phyloP scores from a whole-genome alignment of 768 basidiomycete species.

The Kwoniella europaea region DNA sequence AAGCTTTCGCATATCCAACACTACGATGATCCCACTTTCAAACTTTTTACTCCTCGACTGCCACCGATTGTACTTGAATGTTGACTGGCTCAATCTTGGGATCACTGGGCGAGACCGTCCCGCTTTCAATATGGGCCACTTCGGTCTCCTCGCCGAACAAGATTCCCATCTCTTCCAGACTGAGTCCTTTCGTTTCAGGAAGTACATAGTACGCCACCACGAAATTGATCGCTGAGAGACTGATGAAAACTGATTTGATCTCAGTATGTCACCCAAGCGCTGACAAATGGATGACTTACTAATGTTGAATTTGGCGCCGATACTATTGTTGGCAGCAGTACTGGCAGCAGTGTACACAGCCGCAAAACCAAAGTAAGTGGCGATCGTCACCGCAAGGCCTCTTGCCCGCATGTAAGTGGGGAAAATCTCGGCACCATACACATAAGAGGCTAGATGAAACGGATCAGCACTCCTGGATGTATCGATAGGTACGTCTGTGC shows the following conservation, averaged over 20 bases:
- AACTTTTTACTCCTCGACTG: no score
- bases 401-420: slow-evolving; percentile 28
- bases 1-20: no score
- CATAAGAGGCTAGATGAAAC: slow-evolving; percentile 14
- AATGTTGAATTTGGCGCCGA: slow-evolving; percentile 14
- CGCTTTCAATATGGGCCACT: no score
- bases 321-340: background rate
- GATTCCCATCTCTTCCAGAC: slow-evolving; percentile 14
- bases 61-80: no score
- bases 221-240: slow-evolving; percentile 3
- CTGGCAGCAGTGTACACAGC: background rate
- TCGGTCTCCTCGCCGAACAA: slow-evolving; percentile 9
- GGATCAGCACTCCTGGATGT: no score
- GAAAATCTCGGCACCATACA: slow-evolving; percentile 34
- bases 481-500: no score
- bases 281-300: background rate
- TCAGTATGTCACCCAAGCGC: background rate
- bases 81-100: no score
- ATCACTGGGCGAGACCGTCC: no score
- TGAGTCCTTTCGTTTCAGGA: slow-evolving; percentile 11
- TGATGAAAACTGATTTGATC: slow-evolving; percentile 4
- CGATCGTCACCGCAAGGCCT: slow-evolving; percentile 6
- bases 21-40: no score
- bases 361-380: slow-evolving; percentile 13
- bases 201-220: slow-evolving; percentile 4